These are phyloP conservation scores for Fusarium acutatum DNA, from an alignment of 2,329 filamentous ascomycete species.

Conservation along the genomic window DNA sequence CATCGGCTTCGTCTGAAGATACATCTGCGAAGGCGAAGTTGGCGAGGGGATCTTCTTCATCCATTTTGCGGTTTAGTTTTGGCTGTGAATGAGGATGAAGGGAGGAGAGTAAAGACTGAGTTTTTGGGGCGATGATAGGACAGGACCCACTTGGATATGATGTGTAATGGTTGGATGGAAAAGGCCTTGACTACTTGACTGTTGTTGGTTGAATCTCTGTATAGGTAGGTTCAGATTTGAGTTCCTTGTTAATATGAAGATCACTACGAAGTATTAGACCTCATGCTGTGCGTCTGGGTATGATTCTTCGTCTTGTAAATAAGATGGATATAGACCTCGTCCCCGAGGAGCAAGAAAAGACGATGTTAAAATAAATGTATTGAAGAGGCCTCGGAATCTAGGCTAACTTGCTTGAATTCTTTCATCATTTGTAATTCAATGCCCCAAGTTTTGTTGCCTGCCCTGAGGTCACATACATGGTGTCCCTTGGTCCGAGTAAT, in stretches of 20 bases:
- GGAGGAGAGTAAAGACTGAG: background rate
- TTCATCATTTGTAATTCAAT: background rate
- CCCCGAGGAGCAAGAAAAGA: background rate
- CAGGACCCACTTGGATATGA: slow-evolving; percentile 27
- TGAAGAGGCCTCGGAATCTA: background rate
- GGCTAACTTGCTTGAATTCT: background rate
- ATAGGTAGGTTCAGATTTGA: background rate
- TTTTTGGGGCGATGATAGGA: slow-evolving; percentile 25
- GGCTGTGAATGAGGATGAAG: background rate
- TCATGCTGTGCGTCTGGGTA: background rate
- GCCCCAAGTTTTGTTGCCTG: background rate
- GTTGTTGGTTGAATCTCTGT: background rate
- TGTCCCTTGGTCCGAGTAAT: background rate
- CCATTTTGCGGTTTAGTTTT: slow-evolving; percentile 34
- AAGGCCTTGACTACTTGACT: background rate
- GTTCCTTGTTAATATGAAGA: background rate
- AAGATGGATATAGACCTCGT: background rate
- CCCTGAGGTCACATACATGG: background rate
- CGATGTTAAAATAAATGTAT: background rate
- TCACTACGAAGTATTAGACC: background rate
- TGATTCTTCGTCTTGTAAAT: background rate
- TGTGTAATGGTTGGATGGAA: slow-evolving; percentile 11
- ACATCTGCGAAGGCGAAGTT: slow-evolving; percentile 47
- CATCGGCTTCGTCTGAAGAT: slow-evolving; percentile 48
- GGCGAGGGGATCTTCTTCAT: slow-evolving; percentile 43